A percentile compares a stretch with the other conserved stretches of the same genome.
Evolutionary conservation across 805 yeast species (phyloP).

Genomic region (Candida cerambycidarum): DNA sequence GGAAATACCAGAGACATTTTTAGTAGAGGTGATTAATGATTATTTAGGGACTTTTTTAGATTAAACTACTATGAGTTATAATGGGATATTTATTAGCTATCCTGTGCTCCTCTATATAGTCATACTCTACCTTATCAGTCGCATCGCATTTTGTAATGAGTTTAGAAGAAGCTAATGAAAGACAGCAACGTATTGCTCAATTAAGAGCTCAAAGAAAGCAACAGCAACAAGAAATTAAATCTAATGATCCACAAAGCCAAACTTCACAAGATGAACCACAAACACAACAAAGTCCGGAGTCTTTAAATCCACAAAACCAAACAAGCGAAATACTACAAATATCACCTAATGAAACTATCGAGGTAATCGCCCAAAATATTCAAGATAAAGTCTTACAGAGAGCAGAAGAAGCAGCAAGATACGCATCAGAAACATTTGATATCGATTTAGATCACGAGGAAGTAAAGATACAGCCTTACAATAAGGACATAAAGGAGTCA

Average conservation of each 20-base stretch:
- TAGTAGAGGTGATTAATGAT: slow-evolving; percentile 40
- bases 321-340: background rate
- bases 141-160: slow-evolving; percentile 7
- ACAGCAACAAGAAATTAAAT: background rate
- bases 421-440: slow-evolving; percentile 2
- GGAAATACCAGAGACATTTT: slow-evolving; percentile 55
- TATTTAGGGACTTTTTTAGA: slow-evolving; percentile 47
- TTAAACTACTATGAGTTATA: no score
- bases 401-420: slow-evolving; percentile 16
- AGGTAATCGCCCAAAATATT: slow-evolving; percentile 23
- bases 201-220: slow-evolving; percentile 11
- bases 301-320: background rate
- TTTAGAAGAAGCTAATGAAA: slow-evolving; percentile 13
- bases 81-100: no score
- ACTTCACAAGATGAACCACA: background rate
- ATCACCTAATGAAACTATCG: slow-evolving; percentile 26
- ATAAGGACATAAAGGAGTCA: slow-evolving; percentile 33
- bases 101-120: no score
- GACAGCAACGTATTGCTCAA: slow-evolving; percentile 14
- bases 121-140: no score
- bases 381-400: slow-evolving; percentile 21
- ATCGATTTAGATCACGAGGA: background rate
- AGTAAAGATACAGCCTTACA: slow-evolving; percentile 12
- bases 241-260: no score
- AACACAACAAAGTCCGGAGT: no score